These are phyloP conservation scores for Fusarium pininemorale DNA, from an alignment of 2,329 filamentous ascomycete species.

Conservation along the genomic window DNA sequence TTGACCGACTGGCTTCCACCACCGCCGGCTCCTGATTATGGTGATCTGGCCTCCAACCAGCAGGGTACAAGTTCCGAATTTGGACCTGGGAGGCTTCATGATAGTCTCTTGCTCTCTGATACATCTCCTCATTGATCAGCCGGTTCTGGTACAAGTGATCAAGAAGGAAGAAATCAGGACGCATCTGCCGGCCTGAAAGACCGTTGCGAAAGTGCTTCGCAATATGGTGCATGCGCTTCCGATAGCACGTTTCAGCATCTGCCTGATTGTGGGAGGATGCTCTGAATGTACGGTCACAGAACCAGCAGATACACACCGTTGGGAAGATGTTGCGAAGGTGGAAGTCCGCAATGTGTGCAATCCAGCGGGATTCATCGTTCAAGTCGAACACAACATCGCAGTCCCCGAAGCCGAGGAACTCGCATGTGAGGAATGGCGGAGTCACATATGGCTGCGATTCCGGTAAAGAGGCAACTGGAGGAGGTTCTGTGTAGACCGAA, in stretches of 20 bases:
- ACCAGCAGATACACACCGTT: conserved; percentile 56
- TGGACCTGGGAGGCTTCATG: conserved; percentile 37
- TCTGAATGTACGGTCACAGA: conserved; percentile 57
- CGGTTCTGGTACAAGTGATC: conserved; percentile 46
- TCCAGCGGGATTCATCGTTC: conserved; percentile 54
- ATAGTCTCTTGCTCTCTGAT: conserved; percentile 25
- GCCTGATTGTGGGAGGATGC: conserved; percentile 4
- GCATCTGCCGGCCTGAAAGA: conserved; percentile 33
- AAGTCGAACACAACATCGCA: conserved; percentile 53
- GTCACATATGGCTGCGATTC: background rate
- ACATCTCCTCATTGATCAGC: conserved; percentile 43
- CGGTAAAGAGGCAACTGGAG: conserved; percentile 17
- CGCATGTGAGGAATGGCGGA: conserved; percentile 47
- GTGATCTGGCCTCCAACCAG: conserved; percentile 20
- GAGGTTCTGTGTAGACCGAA: conserved; percentile 38
- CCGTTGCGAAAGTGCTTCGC: conserved; percentile 52
- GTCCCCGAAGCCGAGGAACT: conserved; percentile 50
- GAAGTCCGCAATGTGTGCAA: conserved; percentile 52
- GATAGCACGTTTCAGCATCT: conserved; percentile 44
- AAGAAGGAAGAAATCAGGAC: conserved; percentile 54
- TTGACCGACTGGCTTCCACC: conserved; percentile 14
- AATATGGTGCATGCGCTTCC: conserved; percentile 60
- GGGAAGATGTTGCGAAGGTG: conserved; percentile 53
- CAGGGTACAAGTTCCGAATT: conserved; percentile 15
- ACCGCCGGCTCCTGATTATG: background rate